Evolutionary conservation across 345 rosid species (phyloP), one percentile per base, ranked within the genome.

Genomic region (Orychophragmus violaceus): DNA sequence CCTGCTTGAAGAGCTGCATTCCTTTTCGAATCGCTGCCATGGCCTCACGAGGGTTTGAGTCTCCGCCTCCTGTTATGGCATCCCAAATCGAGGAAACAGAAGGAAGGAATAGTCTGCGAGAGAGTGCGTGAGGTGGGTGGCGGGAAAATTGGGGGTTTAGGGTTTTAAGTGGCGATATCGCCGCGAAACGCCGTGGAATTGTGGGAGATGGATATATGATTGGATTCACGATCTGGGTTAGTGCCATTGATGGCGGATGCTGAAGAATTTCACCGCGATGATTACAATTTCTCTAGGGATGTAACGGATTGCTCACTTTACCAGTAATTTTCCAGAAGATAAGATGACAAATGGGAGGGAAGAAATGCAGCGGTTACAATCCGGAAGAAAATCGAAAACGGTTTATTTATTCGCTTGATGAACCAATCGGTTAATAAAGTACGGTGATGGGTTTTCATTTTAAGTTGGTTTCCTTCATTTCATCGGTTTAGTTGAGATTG

Each of bases 21-120:
- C 98, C 98, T 0, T 80, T 79, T 54, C 88, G 77, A 74, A 84
- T 29, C 5, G 91, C 86, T 27, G 79, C 35, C 9, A 76, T 75
- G n/a, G 97, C 89, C 16, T 87, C 93, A 25, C 87, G 84, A 4
- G 81, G 51, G 55, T 87, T 79, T 53, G 80, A 75, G 19, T 71
- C 77, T 42, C 87, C 89, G 3, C 96, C 92, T 5, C 92, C 93
- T 0, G 95, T 89, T 21, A 92, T 68, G 10, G 98, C 91, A 59
- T 82, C 87, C 98, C 97, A 92, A 44, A 89, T 77, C 8, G 87
- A 81, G 37, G 96, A 85, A 29, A 86, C 98, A 1, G 91, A 84
- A 29, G 97, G 86, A 33, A 89, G 65, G 71, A 87, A 72, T 66
- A 82, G 14, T 74, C 98, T 85, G 56, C 95, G 76, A 17, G 91